Evolutionary conservation across 495 filamentous ascomycete species (phyloP), one percentile per base, ranked within the genome.

Genomic region (Xylaria cubensis): DNA sequence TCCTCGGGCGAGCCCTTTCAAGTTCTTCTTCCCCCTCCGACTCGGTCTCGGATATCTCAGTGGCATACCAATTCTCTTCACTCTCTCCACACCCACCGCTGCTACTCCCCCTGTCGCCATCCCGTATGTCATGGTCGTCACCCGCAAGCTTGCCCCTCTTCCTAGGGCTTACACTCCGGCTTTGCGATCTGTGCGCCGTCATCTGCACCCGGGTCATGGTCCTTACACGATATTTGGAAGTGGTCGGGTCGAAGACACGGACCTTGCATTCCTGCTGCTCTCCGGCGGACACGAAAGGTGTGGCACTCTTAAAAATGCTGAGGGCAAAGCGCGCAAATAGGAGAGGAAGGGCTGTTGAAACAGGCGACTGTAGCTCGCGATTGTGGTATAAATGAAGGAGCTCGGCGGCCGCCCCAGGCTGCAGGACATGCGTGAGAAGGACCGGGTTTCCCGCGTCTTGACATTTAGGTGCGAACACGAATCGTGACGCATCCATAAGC

Each of bases 201-300:
- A 56, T 56, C 24, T 56, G n/a, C 53, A 21, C 53, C n/a, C 53
- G 53, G 24, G 53, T 56, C 53, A 56, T 56, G 24, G 53, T 29
- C 53, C 21, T 32, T 24, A 29, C 53, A 56, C 53, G 53, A 56
- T 56, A 56, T 56, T 56, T 56, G 7, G 53, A 56, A 32, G 24
- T 24, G 24, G 53, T 29, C 24, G 53, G 24, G 53, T 56, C 53
- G 53, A 56, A 56, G 53, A 56, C 53, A 24, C 53, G 53, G n/a
- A 56, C 53, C 24, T 56, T 56, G 53, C 53, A 56, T 56, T 56
- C n/a, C 24, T 56, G 53, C 53, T 29, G 53, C 53, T 56, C 53
- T 32, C 53, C 53, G 10, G 53, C 53, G 10, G 53, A 56, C 9
- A 56, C 7, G 24, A 56, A 56, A 12, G 53, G 53, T 32, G 53